Evolutionary conservation across 768 basidiomycete species (phyloP).

Genomic region (Piloderma croceum): DNA sequence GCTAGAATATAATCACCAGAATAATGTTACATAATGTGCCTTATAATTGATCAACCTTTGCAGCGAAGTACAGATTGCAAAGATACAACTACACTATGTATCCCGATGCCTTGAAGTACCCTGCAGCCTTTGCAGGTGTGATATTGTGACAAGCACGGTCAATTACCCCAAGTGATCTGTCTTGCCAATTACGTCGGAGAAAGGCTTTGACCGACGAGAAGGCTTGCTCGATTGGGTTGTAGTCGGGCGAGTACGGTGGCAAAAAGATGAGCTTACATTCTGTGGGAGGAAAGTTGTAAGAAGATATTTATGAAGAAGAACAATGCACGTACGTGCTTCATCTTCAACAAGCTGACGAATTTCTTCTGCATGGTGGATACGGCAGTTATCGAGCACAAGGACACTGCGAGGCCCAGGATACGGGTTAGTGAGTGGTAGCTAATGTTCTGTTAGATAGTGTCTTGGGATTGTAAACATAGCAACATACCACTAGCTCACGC

Average conservation of each 20-base stretch:
- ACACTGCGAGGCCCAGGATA: conserved; percentile 27
- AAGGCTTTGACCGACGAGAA: conserved; percentile 19
- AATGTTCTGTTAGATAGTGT: conserved; percentile 3
- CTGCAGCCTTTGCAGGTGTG: conserved; percentile 9
- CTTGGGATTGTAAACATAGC: neutral
- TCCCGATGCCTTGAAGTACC: conserved; percentile 9
- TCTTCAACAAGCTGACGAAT: conserved; percentile 21
- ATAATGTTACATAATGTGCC: too few relatives aligned
- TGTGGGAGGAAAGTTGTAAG: neutral
- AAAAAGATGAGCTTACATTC: conserved; percentile 24
- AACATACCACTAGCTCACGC: conserved; percentile 29
- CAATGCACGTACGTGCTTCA: conserved; percentile 13
- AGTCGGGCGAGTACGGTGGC: conserved; percentile 33
- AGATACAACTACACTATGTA: too few relatives aligned
- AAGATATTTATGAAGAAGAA: neutral
- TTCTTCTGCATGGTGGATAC: conserved; percentile 32
- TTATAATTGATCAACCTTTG: too few relatives aligned
- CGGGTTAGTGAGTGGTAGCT: conserved; percentile 33
- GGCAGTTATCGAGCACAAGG: conserved; percentile 33
- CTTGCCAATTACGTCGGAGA: conserved; percentile 15
- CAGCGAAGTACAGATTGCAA: too few relatives aligned
- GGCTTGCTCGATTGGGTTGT: too few relatives aligned
- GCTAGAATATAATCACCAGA: too few relatives aligned
- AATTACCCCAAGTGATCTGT: conserved; percentile 8
- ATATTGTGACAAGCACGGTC: conserved; percentile 12